Base-by-base conservation (phyloP, 352 stramenopile genomes). In the Phytophthora ohioensis region DNA sequence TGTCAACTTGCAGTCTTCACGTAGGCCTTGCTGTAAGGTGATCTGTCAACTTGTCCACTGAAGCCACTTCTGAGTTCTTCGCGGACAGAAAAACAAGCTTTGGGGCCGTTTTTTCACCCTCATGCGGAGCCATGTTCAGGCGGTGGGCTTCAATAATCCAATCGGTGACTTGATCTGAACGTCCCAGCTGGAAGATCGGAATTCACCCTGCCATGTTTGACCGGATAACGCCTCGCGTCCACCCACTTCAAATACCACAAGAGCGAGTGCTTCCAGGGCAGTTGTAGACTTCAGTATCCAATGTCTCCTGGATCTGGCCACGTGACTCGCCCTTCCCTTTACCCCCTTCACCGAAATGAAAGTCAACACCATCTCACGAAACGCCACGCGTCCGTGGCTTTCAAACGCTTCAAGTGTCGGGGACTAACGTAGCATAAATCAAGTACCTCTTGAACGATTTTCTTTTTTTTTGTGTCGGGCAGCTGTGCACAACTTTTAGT, bases 161-260 rank as follows among this genome's bases (percentile, higher is more conserved):
- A 43, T 51, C 64, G 5, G 30, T 73, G 51, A 66, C 60, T 49
- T 48, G 39, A 51, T 65, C 56, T 69, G 43, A 53, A 72, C 52
- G 47, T 64, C 57, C 61, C 69, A 73, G 69, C 51, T 76, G 69
- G 63, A 65, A 53, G 64, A 65, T 30, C 43, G 60, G 64, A 73
- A 45, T 51, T 12, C 69, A 66, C 56, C 57, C 35, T 60, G 39
- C 45, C 45, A 36, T 38, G 21, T 9, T 45, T 47, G 31, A 38
- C 32, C 39, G 57, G 30, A 46, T 53, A 64, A 47, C 10, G n/a
- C 12, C 27, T 68, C 17, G 51, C 48, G 46, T 43, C 27, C 30
- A 61, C 55, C 52, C 45, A 63, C 32, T 49, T 48, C 27, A 67
- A 65, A 5, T 17, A 61, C 63, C 49, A 63, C 45, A 57, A 68